Base-by-base conservation (phyloP, 257 asterid genomes). In the Asclepias syriaca region DNA sequence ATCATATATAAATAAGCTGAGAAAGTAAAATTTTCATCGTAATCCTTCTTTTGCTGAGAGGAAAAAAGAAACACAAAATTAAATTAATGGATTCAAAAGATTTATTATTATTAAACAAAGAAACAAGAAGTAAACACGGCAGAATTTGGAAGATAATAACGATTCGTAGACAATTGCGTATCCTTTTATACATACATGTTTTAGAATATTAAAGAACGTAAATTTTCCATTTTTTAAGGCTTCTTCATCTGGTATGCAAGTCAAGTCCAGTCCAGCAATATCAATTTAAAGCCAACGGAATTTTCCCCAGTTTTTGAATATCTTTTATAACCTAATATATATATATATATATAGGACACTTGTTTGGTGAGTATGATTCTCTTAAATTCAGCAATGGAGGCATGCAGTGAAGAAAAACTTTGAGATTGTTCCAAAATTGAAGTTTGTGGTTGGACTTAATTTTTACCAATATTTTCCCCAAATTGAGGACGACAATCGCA, bases 121-220 rank as follows among this genome's bases (percentile, higher is more conserved):
- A 66, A 66, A 55, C 45, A 39, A 54, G 49, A 74, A 15, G 60
- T 40, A 27, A 27, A 74, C 72, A 66, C 68, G 72, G 66, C 72
- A 53, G 57, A 73, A 9, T 51, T 53, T 73, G 56, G 34, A 49
- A 51, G 55, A 53, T 8, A 22, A 34, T 8, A 24, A 34, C 59
- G n/a, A 54, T 51, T 40, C 16, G 21, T 34, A 40, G n/a, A 32
- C 21, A 34, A 48, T 71, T 70, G 66, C 66, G 74, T 70, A 40
- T 54, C 29, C 37, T 60, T 18, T 32, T 60, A 60, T 63, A 29
- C 34, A 60, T 63, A 29, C 34, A 34, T 8, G 5, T 18, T n/a
- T 68, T 29, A 51, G 37, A 19, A 69, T 69, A 69, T 69, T 34
- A 22, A 40, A 50, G 15, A 16, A 16, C 1, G 15, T 49, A 53